Conservation (phyloP, 2,329 filamentous ascomycete genomes). For the Botrytis pseudocinerea region DNA sequence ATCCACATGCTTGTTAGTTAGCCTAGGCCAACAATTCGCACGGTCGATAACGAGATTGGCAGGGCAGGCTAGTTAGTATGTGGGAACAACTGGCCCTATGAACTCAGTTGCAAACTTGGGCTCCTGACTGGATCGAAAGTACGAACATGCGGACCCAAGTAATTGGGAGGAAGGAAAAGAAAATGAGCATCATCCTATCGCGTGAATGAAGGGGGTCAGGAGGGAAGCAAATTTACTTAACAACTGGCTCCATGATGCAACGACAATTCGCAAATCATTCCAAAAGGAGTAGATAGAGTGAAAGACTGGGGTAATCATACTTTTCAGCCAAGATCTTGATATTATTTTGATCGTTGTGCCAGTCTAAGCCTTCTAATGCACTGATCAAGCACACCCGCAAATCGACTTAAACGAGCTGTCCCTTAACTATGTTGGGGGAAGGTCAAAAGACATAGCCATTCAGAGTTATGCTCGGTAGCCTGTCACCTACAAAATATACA, state of each 20-base stretch:
- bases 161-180: conserved; percentile 9
- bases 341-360: not conserved
- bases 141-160: conserved; percentile 14
- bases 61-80: conserved; percentile 6
- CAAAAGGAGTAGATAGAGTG: not conserved
- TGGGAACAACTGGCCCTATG: conserved; percentile 19
- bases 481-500: not conserved
- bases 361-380: conserved; percentile 22
- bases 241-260: not conserved
- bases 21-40: conserved; percentile 1
- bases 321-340: not conserved
- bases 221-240: not conserved
- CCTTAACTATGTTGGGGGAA: not conserved
- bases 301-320: not conserved
- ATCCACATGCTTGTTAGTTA: conserved; percentile 11
- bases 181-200: not conserved
- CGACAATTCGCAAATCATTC: conserved; percentile 1
- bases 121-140: conserved; percentile 10
- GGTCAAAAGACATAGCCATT: not conserved
- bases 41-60: conserved; percentile 16
- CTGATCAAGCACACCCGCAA: conserved; percentile 17
- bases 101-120: conserved; percentile 16
- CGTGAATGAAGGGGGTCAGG: not conserved
- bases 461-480: not conserved
- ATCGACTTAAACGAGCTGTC: not conserved